phyloP scores from a whole-genome alignment of 169 alveolate genomes.

The Plasmodium relictum region DNA sequence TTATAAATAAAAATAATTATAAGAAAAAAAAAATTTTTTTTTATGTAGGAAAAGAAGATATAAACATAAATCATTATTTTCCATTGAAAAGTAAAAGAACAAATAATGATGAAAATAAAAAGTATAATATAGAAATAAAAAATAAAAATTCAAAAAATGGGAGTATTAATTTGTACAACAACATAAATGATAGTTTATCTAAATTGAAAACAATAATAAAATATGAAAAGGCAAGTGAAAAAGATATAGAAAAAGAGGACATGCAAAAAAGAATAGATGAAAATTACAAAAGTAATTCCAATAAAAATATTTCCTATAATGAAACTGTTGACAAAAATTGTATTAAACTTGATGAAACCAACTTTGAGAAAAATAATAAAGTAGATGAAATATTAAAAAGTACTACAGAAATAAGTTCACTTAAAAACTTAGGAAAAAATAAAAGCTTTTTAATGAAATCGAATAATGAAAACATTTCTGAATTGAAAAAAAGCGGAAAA shows the following conservation, averaged over 20 bases:
- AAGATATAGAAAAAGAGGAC: background rate
- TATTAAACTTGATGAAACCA: background rate
- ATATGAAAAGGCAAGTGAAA: slow-evolving; percentile 14
- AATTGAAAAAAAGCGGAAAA: slow-evolving; percentile 10
- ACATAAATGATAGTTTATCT: slow-evolving; percentile 59
- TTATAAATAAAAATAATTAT: background rate
- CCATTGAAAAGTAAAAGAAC: background rate
- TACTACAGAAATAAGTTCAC: slow-evolving; percentile 37
- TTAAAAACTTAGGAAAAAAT: slow-evolving; percentile 63
- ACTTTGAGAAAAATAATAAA: background rate
- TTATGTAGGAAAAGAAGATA: background rate
- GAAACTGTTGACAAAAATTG: background rate
- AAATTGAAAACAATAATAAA: slow-evolving; percentile 70
- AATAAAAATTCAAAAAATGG: slow-evolving; percentile 11
- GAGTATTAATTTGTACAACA: slow-evolving; percentile 19
- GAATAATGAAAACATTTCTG: slow-evolving; percentile 24
- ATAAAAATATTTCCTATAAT: background rate
- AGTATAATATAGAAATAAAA: slow-evolving; percentile 2
- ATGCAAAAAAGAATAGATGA: slow-evolving; percentile 5
- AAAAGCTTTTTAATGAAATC: slow-evolving; percentile 42
- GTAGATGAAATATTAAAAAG: slow-evolving; percentile 40
- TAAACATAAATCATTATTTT: background rate
- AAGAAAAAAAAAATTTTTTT: background rate
- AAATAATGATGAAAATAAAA: slow-evolving; percentile 1
- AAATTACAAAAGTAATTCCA: slow-evolving; percentile 31